Evolutionary conservation across 73 alveolate species (phyloP).

Genomic region (Durusdinium trenchii): DNA sequence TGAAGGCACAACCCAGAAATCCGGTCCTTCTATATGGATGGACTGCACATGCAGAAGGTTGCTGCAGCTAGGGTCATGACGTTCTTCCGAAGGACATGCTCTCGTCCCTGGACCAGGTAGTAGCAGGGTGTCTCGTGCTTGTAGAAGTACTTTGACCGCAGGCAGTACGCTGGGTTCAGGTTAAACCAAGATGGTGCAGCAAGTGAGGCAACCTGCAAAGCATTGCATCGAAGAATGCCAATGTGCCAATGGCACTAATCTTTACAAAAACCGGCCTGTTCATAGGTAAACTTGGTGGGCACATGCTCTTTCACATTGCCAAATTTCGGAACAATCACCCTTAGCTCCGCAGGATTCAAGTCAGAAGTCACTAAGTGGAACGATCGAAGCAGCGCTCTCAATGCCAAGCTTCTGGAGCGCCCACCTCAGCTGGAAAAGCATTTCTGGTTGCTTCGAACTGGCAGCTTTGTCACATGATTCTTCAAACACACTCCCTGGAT

Average conservation of each 20-base stretch:
- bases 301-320: constrained; percentile 27
- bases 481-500: no score
- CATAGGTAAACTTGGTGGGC: constrained; percentile 26
- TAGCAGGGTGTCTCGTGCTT: constrained; percentile 33
- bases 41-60: background rate
- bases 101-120: constrained; percentile 11
- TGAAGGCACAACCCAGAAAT: no score
- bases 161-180: constrained; percentile 40
- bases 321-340: background rate
- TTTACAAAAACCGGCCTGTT: constrained; percentile 8
- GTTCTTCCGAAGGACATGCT: constrained; percentile 17
- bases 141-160: constrained; percentile 46
- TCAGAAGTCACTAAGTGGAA: background rate
- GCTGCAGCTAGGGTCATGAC: background rate
- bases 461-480: background rate
- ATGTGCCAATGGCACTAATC: no score
- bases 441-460: background rate
- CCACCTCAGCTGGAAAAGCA: constrained; percentile 12
- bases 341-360: no score
- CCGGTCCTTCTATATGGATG: no score
- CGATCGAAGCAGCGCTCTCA: background rate
- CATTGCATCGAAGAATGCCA: no score
- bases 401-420: constrained; percentile 33
- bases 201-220: constrained; percentile 11
- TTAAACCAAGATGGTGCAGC: constrained; percentile 12